phyloP scores from a whole-genome alignment of 2,329 filamentous ascomycete genomes.

The Ophiostoma triangulosporum region DNA sequence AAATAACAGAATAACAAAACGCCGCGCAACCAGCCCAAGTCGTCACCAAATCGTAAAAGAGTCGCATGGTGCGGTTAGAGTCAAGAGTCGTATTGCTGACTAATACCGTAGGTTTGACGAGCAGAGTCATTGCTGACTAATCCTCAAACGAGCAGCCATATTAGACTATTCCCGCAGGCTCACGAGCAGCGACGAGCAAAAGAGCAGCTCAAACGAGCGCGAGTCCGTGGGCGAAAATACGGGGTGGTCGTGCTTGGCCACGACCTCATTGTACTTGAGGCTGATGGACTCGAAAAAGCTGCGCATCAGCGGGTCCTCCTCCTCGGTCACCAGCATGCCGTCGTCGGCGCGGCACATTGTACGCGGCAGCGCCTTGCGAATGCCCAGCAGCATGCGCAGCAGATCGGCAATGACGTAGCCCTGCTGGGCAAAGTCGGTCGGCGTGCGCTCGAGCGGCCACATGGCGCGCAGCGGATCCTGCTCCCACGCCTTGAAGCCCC shows the following conservation, averaged over 20 bases:
- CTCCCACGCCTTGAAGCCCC: constrained; percentile 56
- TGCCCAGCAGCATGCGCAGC: constrained; percentile 47
- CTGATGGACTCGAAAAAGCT: constrained; percentile 43
- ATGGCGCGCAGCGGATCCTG: constrained; percentile 43
- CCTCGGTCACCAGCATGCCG: constrained; percentile 33
- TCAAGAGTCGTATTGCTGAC: too few species aligned
- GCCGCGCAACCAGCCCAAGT: constrained; percentile 1
- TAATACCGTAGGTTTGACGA: too few species aligned
- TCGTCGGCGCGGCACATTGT: constrained; percentile 31
- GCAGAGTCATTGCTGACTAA: too few species aligned
- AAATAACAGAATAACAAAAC: constrained; percentile 1
- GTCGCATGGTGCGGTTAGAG: too few species aligned
- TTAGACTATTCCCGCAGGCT: constrained; percentile 15
- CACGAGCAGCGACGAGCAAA: constrained; percentile 30
- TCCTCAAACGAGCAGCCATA: too few species aligned
- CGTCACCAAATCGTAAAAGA: constrained; percentile 5
- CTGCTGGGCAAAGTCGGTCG: constrained; percentile 42
- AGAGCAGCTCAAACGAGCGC: constrained; percentile 32
- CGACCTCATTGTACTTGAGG: constrained; percentile 34
- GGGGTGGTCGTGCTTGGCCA: constrained; percentile 34
- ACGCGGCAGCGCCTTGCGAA: constrained; percentile 44
- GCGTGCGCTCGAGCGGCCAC: constrained; percentile 49
- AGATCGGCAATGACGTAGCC: constrained; percentile 45
- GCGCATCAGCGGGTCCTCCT: constrained; percentile 31
- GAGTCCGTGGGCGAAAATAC: constrained; percentile 37